These are phyloP conservation scores for Suillus paluster DNA, from an alignment of 768 basidiomycete species.

Conservation along the genomic window DNA sequence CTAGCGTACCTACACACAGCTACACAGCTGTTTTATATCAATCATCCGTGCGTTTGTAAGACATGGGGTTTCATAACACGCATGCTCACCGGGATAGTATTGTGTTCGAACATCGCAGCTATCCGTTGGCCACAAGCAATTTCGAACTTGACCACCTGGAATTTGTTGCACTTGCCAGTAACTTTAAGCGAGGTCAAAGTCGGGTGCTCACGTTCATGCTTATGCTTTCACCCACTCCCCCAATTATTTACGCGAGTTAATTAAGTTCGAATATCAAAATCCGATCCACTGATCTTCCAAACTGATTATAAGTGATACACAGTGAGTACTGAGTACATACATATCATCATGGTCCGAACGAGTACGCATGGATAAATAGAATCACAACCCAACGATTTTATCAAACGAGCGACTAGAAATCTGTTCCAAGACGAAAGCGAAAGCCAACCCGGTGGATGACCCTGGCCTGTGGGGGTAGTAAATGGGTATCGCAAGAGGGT, in stretches of 20 bases:
- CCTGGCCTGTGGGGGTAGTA: conserved; percentile 3
- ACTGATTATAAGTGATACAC: conserved; percentile 11
- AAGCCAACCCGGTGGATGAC: not conserved
- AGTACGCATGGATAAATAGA: conserved; percentile 26
- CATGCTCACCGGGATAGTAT: no score
- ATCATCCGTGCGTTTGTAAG: no score
- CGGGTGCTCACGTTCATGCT: no score
- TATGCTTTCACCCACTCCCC: not conserved
- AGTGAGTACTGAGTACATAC: conserved; percentile 23
- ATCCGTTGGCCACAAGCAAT: no score
- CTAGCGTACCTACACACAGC: no score
- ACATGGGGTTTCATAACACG: no score
- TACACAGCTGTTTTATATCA: no score
- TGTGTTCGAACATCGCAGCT: no score
- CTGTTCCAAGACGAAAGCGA: not conserved
- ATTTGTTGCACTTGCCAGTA: no score
- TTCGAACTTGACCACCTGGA: no score
- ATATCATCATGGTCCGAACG: conserved; percentile 18
- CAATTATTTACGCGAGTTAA: no score
- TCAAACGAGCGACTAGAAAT: conserved; percentile 8
- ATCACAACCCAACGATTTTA: conserved; percentile 8
- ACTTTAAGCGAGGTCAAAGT: no score
- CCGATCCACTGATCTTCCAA: not conserved
- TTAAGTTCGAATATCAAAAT: not conserved
- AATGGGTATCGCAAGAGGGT: conserved; percentile 30